Evolutionary conservation across 805 yeast species (phyloP), one percentile per base, ranked within the genome.

Genomic region (Saturnispora sanitii): DNA sequence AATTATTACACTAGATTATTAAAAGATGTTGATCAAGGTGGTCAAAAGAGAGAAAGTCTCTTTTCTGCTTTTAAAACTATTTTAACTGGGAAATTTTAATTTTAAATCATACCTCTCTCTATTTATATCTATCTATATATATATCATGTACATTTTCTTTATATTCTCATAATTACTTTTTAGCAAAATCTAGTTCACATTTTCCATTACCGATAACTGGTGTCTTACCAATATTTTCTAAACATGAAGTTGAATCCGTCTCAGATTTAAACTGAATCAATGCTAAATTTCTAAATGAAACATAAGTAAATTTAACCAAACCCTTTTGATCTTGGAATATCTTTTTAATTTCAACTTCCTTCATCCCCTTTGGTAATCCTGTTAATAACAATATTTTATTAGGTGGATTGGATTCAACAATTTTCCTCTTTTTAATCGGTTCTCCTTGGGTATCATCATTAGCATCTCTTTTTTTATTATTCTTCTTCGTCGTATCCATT

Each of bases 221-320:
- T 3, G 39, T 31, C 13, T 40, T 38, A 4, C 60, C 56, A n/a
- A 57, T 42, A 13, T 33, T 38, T 3, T 48, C 44, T 15, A 54
- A 34, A 37, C 63, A 56, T 6, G 43, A 41, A 3, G 45, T 21
- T 2, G 95, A 80, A 30, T 65, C 58, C 2, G 58, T 52, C 18
- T 75, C 80, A 4, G 65, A 62, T 19, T 71, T 75, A 55, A 79
- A 90, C 51, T 90, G 96, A 3, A 90, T 70, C 58, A 90, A 82
- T 9, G 92, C 94, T 35, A 90, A 71, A 29, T 73, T 73, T 33
- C 85, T 69, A 5, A 78, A 73, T 2, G 71, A 67, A 21, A 90
- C 86, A 28, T 77, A 60, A 40, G 94, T 73, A 2, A 79, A 64
- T 48, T 79, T 83, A 11, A 73, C 60, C 46, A 81, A 80, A 0